Evolutionary conservation across 2,329 filamentous ascomycete species (phyloP), one percentile per base, ranked within the genome.

Genomic region (Eutypella sp.): DNA sequence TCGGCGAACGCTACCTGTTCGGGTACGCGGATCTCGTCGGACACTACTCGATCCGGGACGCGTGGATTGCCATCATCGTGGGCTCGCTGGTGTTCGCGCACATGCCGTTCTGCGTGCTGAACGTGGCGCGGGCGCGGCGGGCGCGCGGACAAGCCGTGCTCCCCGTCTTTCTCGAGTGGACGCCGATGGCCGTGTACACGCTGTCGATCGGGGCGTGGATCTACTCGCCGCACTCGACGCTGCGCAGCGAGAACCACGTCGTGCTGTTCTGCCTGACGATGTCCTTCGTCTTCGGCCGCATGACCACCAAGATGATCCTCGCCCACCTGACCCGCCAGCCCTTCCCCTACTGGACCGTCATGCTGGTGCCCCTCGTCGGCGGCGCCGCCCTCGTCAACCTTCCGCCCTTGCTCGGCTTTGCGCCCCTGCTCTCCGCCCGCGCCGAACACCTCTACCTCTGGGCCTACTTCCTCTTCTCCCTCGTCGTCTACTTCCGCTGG

Each of bases 291-390:
- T 97, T 99, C 66, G 93, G 93, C 29, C 86, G 93, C 56, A 90
- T 99, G 85, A 97, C 93, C 0, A 99, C 93, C 33, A 99, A 97
- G 74, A 97, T 97, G 68, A 99, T 99, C 62, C 82, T 99, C 16
- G 92, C 93, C 3, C 93, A 99, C 67, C 75, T 99, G 42, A 93
- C 93, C 2, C 82, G 82, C 52, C 93, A 97, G 66, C 88, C 92
- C 3, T 99, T 97, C 69, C 93, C 93, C 1, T 95, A 88, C 76
- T 97, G 91, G 90, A 97, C 93, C 10, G 79, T 93, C 41, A 87
- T 97, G 79, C 76, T 97, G 31, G 82, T 80, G 27, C 93, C 93
- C 7, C 82, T 99, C 33, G 78, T 96, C 40, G 87, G 87, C 42
- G 93, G 93, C 44, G 91, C 90, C 6, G 60, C 92, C 2, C 70